A percentile compares a stretch with the other conserved stretches of the same genome.
phyloP scores from a whole-genome alignment of 2,329 filamentous ascomycete species.

The Plenodomus biglobosus region DNA sequence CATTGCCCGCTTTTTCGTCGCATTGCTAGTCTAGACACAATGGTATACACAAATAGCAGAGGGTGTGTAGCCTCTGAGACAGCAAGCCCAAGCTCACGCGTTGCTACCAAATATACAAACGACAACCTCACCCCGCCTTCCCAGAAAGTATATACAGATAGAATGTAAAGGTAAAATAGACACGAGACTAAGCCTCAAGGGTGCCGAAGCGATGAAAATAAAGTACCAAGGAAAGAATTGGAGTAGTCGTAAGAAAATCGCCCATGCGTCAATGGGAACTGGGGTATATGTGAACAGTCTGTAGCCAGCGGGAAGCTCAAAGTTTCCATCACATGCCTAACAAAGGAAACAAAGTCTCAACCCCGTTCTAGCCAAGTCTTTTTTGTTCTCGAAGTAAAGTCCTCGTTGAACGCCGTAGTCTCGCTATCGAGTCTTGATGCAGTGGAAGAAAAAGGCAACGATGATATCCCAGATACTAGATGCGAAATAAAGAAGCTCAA shows the following conservation, averaged over 20 bases:
- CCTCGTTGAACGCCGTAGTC: background rate
- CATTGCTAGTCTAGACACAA: too few relatives aligned
- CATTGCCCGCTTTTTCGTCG: too few relatives aligned
- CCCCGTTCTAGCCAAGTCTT: background rate
- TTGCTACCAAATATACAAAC: too few relatives aligned
- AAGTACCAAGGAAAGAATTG: background rate
- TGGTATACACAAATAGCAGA: too few relatives aligned
- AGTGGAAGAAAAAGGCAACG: conserved; percentile 5
- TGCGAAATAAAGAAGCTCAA: background rate
- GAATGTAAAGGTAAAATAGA: background rate
- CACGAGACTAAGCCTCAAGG: background rate
- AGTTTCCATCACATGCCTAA: background rate
- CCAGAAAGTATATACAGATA: background rate
- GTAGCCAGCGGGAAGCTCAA: conserved; percentile 8
- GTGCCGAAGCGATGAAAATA: background rate
- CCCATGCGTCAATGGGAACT: conserved; percentile 3
- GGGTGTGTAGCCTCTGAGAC: too few relatives aligned
- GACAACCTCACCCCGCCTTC: too few relatives aligned
- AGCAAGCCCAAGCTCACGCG: too few relatives aligned
- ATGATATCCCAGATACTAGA: conserved; percentile 14
- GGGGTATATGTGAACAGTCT: conserved; percentile 22
- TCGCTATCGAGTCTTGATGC: conserved; percentile 7
- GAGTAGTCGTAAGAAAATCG: background rate
- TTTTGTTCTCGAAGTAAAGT: background rate
- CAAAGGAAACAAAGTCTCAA: background rate